Percentiles rank a stretch among this genome's conserved stretches.
phyloP scores from a whole-genome alignment of 257 asterid species.

The Haberlea rhodopensis region DNA sequence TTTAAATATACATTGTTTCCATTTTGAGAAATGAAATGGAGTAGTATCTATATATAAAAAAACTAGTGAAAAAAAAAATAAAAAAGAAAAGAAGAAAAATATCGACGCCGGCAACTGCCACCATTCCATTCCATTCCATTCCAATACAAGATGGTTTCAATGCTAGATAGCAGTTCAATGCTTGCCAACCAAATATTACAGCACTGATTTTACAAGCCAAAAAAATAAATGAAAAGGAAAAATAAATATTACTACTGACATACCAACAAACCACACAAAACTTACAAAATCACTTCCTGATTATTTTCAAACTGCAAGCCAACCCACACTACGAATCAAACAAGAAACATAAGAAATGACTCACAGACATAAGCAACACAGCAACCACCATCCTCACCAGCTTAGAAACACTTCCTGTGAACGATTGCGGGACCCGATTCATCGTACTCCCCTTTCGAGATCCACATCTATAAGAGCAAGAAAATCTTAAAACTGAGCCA shows the following conservation, averaged over 20 bases:
- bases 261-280: background rate
- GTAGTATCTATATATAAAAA: too few species aligned
- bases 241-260: background rate
- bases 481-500: background rate
- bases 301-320: conserved; percentile 27
- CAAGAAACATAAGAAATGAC: background rate
- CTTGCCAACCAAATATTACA: background rate
- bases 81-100: too few species aligned
- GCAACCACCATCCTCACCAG: conserved; percentile 18
- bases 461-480: conserved; percentile 54
- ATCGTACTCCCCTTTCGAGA: conserved; percentile 52
- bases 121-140: too few species aligned
- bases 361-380: background rate
- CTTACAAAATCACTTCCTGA: conserved; percentile 23
- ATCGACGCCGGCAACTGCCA: too few species aligned
- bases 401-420: conserved; percentile 64
- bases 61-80: too few species aligned
- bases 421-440: conserved; percentile 66
- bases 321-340: conserved; percentile 9
- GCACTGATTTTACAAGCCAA: background rate
- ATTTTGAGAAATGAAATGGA: too few species aligned
- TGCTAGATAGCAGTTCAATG: background rate
- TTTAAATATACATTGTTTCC: too few species aligned
- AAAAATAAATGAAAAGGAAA: background rate
- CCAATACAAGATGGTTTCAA: background rate